These are phyloP conservation scores for Tetradesmus obliquus DNA, from an alignment of 139 green algal genomes.

Conservation along the genomic window DNA sequence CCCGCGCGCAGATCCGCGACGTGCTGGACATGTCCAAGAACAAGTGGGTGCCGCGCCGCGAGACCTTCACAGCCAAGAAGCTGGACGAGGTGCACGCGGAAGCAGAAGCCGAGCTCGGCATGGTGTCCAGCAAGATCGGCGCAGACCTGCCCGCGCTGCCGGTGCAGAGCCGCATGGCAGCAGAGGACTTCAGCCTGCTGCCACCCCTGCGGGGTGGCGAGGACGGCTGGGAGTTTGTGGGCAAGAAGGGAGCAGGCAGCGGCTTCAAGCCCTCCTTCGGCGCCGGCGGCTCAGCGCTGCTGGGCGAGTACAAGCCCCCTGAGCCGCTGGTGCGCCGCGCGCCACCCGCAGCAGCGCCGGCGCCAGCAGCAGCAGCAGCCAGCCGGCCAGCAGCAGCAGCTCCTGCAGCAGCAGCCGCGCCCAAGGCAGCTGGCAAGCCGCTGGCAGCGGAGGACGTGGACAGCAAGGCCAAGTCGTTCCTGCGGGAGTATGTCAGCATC, in stretches of 20 bases:
- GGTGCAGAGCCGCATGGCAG: slow-evolving; percentile 29
- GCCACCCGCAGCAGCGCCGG: slow-evolving; percentile 35
- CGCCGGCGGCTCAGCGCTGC: slow-evolving; percentile 54
- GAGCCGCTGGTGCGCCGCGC: slow-evolving; percentile 21
- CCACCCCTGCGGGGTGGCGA: slow-evolving; percentile 59
- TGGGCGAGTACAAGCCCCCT: slow-evolving; percentile 60
- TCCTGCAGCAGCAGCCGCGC: slow-evolving; percentile 20
- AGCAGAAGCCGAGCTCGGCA: slow-evolving; percentile 90
- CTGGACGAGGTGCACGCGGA: slow-evolving; percentile 85
- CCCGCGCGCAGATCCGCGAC: slow-evolving; percentile 65
- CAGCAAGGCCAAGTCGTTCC: slow-evolving; percentile 57
- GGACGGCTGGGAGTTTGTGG: slow-evolving; percentile 59
- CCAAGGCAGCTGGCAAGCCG: slow-evolving; percentile 40
- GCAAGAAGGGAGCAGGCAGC: slow-evolving; percentile 14
- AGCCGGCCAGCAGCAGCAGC: slow-evolving; percentile 24
- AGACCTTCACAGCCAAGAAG: slow-evolving; percentile 90
- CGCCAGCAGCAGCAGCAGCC: slow-evolving; percentile 14
- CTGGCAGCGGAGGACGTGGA: slow-evolving; percentile 57
- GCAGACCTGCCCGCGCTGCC: slow-evolving; percentile 64
- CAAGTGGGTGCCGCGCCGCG: slow-evolving; percentile 71
- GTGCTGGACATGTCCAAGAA: slow-evolving; percentile 76
- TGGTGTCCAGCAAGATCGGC: slow-evolving; percentile 70
- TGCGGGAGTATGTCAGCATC: slow-evolving; percentile 59
- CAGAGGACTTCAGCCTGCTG: slow-evolving; percentile 63
- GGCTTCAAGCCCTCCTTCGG: background rate